A percentile compares a stretch with the other conserved stretches of the same genome.
Conservation (phyloP, 2,329 filamentous ascomycete species). For the Epichloe scottii region DNA sequence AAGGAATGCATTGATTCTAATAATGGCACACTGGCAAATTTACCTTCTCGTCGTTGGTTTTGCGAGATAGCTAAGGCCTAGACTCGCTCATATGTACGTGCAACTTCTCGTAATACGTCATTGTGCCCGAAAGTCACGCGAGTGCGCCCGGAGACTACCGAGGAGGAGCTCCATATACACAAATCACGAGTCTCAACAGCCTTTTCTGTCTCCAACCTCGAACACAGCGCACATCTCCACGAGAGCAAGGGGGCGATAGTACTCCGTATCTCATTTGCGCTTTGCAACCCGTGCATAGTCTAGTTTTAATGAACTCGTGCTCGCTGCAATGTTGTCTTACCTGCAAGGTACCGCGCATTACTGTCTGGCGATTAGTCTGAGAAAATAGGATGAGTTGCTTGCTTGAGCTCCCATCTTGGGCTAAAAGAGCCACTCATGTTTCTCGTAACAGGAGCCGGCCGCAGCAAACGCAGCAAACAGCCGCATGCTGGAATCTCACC, state of each 20-base stretch:
- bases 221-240: not conserved
- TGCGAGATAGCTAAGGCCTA: too few relatives aligned
- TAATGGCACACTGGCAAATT: too few relatives aligned
- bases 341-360: slow-evolving; percentile 1
- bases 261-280: not conserved
- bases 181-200: too few relatives aligned
- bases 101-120: too few relatives aligned
- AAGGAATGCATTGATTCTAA: too few relatives aligned
- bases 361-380: not conserved
- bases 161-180: too few relatives aligned
- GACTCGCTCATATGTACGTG: too few relatives aligned
- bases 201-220: not conserved
- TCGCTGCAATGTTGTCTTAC: not conserved
- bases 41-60: too few relatives aligned
- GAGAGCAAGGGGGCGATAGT: not conserved
- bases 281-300: not conserved
- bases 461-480: not conserved
- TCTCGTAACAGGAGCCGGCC: slow-evolving; percentile 1
- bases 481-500: slow-evolving; percentile 12
- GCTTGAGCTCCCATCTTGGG: not conserved
- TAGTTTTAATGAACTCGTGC: not conserved
- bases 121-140: too few relatives aligned
- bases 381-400: not conserved
- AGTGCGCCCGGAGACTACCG: too few relatives aligned
- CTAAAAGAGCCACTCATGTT: slow-evolving; percentile 3